Percentiles rank a stretch among this genome's conserved stretches.
Evolutionary conservation across 192 early-diverging fungal genomes (phyloP).

Genomic region (Coemansia sp.): DNA sequence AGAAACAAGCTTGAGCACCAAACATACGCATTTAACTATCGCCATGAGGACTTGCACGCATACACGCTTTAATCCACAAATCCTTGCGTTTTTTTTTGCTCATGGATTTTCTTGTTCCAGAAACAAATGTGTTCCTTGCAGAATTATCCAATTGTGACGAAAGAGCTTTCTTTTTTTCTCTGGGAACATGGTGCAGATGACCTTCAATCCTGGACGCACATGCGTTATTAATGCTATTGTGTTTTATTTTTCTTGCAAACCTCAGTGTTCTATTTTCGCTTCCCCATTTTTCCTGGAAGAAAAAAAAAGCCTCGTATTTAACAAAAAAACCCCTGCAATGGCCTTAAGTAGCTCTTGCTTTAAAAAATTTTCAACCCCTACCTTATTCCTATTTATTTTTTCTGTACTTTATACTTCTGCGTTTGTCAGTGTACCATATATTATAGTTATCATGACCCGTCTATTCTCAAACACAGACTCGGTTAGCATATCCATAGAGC

Average conservation of each 20-base stretch:
- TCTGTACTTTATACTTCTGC: background rate
- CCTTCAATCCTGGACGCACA: background rate
- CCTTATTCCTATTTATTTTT: background rate
- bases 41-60: background rate
- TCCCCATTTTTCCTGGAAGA: too few relatives aligned
- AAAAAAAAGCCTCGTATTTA: too few relatives aligned
- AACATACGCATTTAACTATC: too few relatives aligned
- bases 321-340: too few relatives aligned
- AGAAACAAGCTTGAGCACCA: too few relatives aligned
- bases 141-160: background rate
- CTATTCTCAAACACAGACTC: slow-evolving; percentile 9
- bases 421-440: too few relatives aligned
- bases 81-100: background rate
- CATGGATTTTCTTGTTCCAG: background rate
- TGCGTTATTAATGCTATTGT: background rate
- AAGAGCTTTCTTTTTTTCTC: background rate
- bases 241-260: background rate
- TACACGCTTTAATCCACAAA: background rate
- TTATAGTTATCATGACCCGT: background rate
- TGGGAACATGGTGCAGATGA: background rate
- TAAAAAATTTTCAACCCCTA: too few relatives aligned
- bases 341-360: too few relatives aligned
- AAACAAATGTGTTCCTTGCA: background rate
- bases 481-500: slow-evolving; percentile 8
- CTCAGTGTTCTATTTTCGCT: too few relatives aligned